Percentiles rank a stretch among this genome's conserved stretches.
Conservation (phyloP, 2,329 filamentous ascomycete genomes). For the Stemphylium beticola region DNA sequence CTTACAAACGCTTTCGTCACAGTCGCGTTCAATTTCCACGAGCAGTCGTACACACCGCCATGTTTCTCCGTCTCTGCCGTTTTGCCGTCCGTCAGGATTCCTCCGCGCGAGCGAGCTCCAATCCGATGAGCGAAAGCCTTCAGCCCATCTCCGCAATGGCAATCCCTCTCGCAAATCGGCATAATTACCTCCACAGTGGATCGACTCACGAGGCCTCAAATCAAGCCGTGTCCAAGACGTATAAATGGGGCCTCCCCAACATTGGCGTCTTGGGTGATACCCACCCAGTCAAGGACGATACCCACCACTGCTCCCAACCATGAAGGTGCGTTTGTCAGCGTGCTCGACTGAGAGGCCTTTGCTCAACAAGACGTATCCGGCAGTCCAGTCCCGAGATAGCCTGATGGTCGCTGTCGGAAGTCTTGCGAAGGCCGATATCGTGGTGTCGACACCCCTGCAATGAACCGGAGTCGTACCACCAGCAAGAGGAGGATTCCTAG, state of each 20-base stretch:
- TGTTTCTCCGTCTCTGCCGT: neutral
- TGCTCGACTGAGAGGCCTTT: constrained; percentile 48
- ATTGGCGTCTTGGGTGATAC: constrained; percentile 11
- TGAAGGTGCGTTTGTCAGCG: constrained; percentile 28
- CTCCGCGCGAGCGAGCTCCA: neutral
- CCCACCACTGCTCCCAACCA: constrained; percentile 5
- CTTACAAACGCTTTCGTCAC: neutral
- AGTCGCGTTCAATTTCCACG: neutral
- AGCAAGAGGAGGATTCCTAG: constrained; percentile 71
- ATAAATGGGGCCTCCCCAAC: constrained; percentile 14
- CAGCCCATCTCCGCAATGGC: neutral
- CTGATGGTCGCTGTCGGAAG: constrained; percentile 70
- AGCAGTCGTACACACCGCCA: constrained; percentile 6
- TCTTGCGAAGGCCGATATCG: constrained; percentile 76
- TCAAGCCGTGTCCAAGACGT: constrained; percentile 2
- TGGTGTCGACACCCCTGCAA: constrained; percentile 79
- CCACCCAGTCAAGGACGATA: constrained; percentile 8
- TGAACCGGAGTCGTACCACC: constrained; percentile 78
- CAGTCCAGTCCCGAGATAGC: constrained; percentile 66
- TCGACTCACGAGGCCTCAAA: neutral
- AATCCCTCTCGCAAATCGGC: neutral
- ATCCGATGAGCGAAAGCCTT: neutral
- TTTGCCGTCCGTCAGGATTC: neutral
- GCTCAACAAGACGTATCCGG: constrained; percentile 63
- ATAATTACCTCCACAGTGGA: constrained; percentile 1